A percentile compares a stretch with the other conserved stretches of the same genome.
Conservation (phyloP, 129 eudicot species). For the Tagetes patula region DNA sequence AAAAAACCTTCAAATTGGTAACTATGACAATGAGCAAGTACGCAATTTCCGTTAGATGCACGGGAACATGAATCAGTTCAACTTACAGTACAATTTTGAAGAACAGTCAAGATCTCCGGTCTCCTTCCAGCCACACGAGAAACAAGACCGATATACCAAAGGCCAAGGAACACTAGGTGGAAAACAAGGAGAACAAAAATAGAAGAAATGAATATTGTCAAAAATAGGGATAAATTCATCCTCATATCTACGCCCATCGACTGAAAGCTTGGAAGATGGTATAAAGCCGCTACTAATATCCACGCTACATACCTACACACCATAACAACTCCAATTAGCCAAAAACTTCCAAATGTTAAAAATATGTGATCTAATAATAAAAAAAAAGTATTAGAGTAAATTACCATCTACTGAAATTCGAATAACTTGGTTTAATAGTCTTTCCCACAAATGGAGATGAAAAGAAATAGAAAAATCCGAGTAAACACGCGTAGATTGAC, state of each 20-base stretch:
- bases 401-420: constrained; percentile 95
- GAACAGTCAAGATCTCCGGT: constrained; percentile 77
- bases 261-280: constrained; percentile 96
- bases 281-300: constrained; percentile 89
- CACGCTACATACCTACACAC: constrained; percentile 76
- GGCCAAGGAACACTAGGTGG: constrained; percentile 78
- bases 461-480: constrained; percentile 97
- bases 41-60: neutral
- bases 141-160: constrained; percentile 98
- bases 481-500: constrained; percentile 90
- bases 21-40: constrained; percentile 3
- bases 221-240: constrained; percentile 90
- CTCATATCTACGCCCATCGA: constrained; percentile 99
- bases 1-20: neutral
- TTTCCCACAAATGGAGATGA: constrained; percentile 96
- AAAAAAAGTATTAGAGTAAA: neutral
- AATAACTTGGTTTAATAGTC: constrained; percentile 88
- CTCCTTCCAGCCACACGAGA: constrained; percentile 92
- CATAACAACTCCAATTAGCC: neutral
- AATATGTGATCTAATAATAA: neutral
- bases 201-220: constrained; percentile 79
- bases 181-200: constrained; percentile 83
- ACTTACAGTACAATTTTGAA: constrained; percentile 78
- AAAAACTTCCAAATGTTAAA: neutral
- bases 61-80: neutral